Evolutionary conservation across 768 basidiomycete species (phyloP).

Genomic region (Lanmaoa pseudosensibilis): DNA sequence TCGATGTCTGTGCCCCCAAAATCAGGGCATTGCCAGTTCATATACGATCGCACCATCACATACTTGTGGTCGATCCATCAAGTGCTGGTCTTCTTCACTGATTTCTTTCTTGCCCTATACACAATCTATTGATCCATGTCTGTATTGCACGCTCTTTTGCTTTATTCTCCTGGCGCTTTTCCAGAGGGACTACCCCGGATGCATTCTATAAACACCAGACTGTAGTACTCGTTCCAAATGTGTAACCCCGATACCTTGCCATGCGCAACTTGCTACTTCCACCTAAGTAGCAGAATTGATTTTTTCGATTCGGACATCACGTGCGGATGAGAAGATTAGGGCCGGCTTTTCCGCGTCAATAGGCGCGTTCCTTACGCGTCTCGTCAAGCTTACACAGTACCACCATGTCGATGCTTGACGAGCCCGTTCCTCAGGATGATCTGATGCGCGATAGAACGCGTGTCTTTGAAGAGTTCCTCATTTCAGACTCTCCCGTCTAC

Average conservation of each 20-base stretch:
- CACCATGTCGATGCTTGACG: conserved; percentile 42
- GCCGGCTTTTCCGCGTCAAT: conserved; percentile 34
- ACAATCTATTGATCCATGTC: conserved; percentile 5
- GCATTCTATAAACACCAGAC: conserved; percentile 5
- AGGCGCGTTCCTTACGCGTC: conserved; percentile 13
- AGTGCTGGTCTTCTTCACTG: background rate
- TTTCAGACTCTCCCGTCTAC: conserved; percentile 61
- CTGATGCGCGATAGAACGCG: conserved; percentile 74
- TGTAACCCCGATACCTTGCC: background rate
- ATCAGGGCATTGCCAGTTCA: conserved; percentile 9
- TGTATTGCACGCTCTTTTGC: conserved; percentile 12
- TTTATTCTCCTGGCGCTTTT: background rate
- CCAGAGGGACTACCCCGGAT: conserved; percentile 6
- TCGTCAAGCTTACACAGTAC: background rate
- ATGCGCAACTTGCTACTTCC: background rate
- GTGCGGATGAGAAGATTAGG: conserved; percentile 27
- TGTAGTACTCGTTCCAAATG: conserved; percentile 7
- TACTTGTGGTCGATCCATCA: conserved; percentile 3
- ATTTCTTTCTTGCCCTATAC: conserved; percentile 2
- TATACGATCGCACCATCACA: conserved; percentile 7
- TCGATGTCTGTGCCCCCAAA: conserved; percentile 9
- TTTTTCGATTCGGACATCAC: background rate
- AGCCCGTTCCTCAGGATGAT: conserved; percentile 67
- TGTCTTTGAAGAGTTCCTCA: conserved; percentile 81
- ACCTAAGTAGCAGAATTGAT: background rate